A percentile compares a stretch with the other conserved stretches of the same genome.
phyloP scores from a whole-genome alignment of 148 eudicot species.

The Rhododendron molle region DNA sequence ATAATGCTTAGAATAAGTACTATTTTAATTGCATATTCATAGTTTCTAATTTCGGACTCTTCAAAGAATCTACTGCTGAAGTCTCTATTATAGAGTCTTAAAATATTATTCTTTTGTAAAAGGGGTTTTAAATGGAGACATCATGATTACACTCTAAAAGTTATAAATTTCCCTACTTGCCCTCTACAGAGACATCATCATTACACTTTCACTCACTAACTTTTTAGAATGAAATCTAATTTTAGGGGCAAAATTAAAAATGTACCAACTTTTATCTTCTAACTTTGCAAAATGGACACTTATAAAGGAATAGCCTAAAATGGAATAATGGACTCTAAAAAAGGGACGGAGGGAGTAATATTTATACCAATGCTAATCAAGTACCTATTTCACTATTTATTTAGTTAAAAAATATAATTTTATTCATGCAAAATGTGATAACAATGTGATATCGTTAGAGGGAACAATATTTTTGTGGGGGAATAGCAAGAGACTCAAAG shows the following conservation, averaged over 20 bases:
- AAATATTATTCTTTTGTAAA: not conserved
- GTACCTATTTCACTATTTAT: not conserved
- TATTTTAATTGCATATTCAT: not conserved
- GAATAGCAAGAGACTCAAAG: not conserved
- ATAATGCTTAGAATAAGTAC: not conserved
- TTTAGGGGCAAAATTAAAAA: no score
- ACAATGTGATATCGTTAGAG: not conserved
- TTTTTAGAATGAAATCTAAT: no score
- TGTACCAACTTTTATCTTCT: no score
- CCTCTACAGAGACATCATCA: no score
- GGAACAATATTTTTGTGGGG: not conserved
- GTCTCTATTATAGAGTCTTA: not conserved
- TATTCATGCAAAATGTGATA: not conserved
- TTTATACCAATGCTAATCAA: not conserved
- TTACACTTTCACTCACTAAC: no score
- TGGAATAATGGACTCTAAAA: no score
- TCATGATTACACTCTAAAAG: no score
- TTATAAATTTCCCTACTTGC: no score
- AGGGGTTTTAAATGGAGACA: not conserved
- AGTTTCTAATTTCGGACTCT: not conserved
- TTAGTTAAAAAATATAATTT: not conserved
- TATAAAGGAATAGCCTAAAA: no score
- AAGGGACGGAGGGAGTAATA: no score
- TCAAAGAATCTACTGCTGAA: not conserved
- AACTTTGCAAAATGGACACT: no score